Conservation (phyloP, 2,329 filamentous ascomycete species). For the Cryphonectria nitschkei region DNA sequence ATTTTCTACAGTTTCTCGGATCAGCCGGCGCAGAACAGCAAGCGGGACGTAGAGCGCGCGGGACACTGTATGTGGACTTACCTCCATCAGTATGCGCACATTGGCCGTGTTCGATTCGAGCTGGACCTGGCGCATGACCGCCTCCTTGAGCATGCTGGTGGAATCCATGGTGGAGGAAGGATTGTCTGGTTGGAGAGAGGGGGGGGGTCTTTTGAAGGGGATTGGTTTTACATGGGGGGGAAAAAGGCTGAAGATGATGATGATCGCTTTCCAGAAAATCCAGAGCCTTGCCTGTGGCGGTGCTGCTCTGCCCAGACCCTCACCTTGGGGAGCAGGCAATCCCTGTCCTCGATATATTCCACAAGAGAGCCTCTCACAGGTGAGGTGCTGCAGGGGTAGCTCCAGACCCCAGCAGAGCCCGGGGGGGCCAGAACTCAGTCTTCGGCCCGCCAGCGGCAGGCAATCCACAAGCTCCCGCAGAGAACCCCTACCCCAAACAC, state of each 20-base stretch:
- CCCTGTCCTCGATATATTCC: slow-evolving; percentile 1
- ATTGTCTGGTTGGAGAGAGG: not conserved
- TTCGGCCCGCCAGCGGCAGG: not conserved
- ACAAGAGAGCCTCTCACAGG: not conserved
- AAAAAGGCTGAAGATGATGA: slow-evolving; percentile 18
- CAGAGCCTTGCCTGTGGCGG: slow-evolving; percentile 23
- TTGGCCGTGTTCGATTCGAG: slow-evolving; percentile 69
- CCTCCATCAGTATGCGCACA: slow-evolving; percentile 71
- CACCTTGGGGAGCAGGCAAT: not conserved
- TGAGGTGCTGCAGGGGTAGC: slow-evolving; percentile 21
- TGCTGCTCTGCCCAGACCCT: slow-evolving; percentile 11
- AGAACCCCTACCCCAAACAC: slow-evolving; percentile 22
- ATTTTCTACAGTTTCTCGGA: slow-evolving; percentile 61
- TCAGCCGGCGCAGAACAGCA: slow-evolving; percentile 20
- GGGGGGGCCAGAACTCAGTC: not conserved
- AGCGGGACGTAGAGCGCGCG: not conserved
- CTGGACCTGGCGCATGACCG: slow-evolving; percentile 67
- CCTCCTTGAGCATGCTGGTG: slow-evolving; percentile 61
- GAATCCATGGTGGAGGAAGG: slow-evolving; percentile 50
- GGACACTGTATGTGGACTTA: slow-evolving; percentile 41
- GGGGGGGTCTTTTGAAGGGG: no score
- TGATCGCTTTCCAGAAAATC: slow-evolving; percentile 26
- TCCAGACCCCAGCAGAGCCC: not conserved
- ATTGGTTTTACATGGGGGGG: not conserved
- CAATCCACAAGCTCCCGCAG: slow-evolving; percentile 17